Evolutionary conservation across 2,329 filamentous ascomycete species (phyloP), one percentile per base, ranked within the genome.

Genomic region (Colletotrichum coccodes): DNA sequence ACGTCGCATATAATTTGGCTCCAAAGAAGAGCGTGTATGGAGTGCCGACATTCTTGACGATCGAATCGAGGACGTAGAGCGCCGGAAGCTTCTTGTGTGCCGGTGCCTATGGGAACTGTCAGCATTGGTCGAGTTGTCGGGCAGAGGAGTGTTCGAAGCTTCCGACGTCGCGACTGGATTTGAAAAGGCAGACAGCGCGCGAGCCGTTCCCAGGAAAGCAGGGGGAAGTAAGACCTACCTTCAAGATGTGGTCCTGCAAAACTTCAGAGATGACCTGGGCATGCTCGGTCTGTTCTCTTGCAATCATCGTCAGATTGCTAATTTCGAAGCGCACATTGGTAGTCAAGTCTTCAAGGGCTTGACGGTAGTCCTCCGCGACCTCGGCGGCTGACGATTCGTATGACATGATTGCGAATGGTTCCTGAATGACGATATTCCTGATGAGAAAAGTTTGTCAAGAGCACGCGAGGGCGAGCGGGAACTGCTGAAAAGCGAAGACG

Each of bases 41-140:
- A 1, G 95, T 98, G 70, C 96, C 96, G 71, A 99, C 94, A 84
- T 99, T 98, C 82, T 99, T 99, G 78, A 97, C 95, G 70, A 99
- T 95, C 18, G 95, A 98, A 82, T 99, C 96, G 77, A 99, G 91
- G 72, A 99, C 94, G 82, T 98, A 99, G 32, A 99, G 87, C n/a
- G 96, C 94, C 21, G 96, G 95, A 3, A 99, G 85, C 78, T 98
- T 99, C 80, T 94, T 95, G 70, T 90, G 88, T 44, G 96, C 94
- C 52, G 94, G 89, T 62, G 92, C 94, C 96, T 99, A 81, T 72
- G 47, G 57, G 59, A 21, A 50, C 66, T 70, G 76, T 88, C 75
- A 88, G 85, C 75, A 72, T 70, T 40, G 18, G 38, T 30, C 26
- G 14, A 16, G 49, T 21, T 5, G 6, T 46, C 16, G 6, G 34